Evolutionary conservation across 768 basidiomycete species (phyloP).

Genomic region (Boletales sp.): DNA sequence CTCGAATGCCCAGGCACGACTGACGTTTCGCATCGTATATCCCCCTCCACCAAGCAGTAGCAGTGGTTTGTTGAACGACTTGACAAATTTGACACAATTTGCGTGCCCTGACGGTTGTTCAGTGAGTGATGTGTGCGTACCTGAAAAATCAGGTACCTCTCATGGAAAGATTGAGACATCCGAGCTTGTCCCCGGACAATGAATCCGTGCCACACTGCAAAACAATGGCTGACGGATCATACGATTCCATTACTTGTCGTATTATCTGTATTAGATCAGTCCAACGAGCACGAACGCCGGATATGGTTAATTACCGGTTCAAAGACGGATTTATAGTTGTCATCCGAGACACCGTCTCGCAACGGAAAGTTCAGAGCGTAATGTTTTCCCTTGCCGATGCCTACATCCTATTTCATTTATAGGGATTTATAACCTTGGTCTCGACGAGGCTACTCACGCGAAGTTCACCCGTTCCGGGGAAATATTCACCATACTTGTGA

Average conservation of each 20-base stretch:
- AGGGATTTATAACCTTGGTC: slow-evolving; percentile 1
- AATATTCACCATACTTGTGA: slow-evolving; percentile 99
- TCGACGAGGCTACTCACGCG: slow-evolving; percentile 48
- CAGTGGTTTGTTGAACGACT: slow-evolving; percentile 93
- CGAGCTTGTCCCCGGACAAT: slow-evolving; percentile 92
- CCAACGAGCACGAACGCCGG: not conserved
- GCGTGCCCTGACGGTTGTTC: slow-evolving; percentile 68
- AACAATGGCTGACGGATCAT: slow-evolving; percentile 92
- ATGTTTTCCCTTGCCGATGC: slow-evolving; percentile 90
- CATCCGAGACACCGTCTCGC: slow-evolving; percentile 92
- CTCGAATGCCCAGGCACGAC: slow-evolving; percentile 96
- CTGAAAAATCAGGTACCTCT: slow-evolving; percentile 46
- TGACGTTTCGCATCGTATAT: slow-evolving; percentile 98
- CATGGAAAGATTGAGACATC: slow-evolving; percentile 96
- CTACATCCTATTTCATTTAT: slow-evolving; percentile 63
- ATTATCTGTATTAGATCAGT: slow-evolving; percentile 63
- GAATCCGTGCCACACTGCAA: slow-evolving; percentile 98
- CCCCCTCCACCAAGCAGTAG: slow-evolving; percentile 94
- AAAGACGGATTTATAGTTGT: slow-evolving; percentile 92
- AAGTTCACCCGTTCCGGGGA: slow-evolving; percentile 97
- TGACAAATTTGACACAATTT: slow-evolving; percentile 95
- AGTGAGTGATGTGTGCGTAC: not conserved
- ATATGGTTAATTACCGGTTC: slow-evolving; percentile 66
- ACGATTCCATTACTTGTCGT: slow-evolving; percentile 88
- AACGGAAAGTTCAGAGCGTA: slow-evolving; percentile 95